phyloP scores from a whole-genome alignment of 805 yeast species.

The Metschnikowia corniflorae region DNA sequence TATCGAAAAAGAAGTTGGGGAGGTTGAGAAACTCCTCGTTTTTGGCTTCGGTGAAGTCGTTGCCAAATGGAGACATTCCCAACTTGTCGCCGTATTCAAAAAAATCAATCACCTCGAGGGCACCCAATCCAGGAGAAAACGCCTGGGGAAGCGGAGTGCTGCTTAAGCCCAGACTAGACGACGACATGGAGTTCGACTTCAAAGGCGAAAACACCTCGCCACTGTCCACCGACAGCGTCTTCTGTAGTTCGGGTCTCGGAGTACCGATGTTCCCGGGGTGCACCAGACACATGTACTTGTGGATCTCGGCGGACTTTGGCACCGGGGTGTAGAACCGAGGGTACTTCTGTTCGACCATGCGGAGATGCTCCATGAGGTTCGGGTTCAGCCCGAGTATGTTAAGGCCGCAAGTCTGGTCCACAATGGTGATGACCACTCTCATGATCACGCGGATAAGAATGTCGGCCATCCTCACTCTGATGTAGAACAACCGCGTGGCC shows the following conservation, averaged over 20 bases:
- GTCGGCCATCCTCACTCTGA: slow-evolving; percentile 18
- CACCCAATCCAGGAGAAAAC: slow-evolving; percentile 5
- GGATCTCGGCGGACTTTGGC: not conserved
- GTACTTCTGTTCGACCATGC: slow-evolving; percentile 13
- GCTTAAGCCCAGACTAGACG: not conserved
- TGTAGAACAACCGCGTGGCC: slow-evolving; percentile 12
- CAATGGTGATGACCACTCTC: slow-evolving; percentile 20
- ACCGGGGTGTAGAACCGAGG: slow-evolving; percentile 18
- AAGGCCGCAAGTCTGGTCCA: slow-evolving; percentile 19
- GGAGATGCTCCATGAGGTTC: slow-evolving; percentile 18
- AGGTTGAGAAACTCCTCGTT: slow-evolving; percentile 13
- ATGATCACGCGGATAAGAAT: slow-evolving; percentile 22
- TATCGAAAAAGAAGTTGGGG: slow-evolving; percentile 40
- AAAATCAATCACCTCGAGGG: slow-evolving; percentile 7
- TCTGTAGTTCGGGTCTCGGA: not conserved
- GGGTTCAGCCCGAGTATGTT: slow-evolving; percentile 18
- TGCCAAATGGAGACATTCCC: not conserved
- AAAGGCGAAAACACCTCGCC: not conserved
- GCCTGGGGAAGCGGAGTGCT: not conserved
- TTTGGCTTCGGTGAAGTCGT: slow-evolving; percentile 2
- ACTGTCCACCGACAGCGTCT: not conserved
- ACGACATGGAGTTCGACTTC: not conserved
- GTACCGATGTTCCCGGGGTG: slow-evolving; percentile 3
- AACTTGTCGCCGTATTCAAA: slow-evolving; percentile 6
- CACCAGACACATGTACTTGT: slow-evolving; percentile 1